phyloP scores from a whole-genome alignment of 2,329 filamentous ascomycete species.

The Penicillium sp. region DNA sequence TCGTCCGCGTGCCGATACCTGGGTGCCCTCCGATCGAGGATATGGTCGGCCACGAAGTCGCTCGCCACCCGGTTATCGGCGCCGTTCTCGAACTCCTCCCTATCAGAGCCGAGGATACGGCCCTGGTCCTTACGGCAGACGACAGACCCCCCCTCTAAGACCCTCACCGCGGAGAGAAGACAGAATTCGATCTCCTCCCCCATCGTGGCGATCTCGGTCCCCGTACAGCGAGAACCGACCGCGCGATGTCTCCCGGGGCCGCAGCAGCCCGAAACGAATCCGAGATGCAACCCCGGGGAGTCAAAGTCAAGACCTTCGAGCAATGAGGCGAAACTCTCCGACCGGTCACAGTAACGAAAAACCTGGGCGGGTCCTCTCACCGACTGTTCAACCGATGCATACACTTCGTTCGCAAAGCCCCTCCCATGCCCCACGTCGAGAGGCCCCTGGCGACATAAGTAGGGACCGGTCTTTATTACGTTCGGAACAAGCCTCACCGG shows the following conservation, averaged over 20 bases:
- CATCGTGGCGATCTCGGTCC: constrained; percentile 41
- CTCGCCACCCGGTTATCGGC: constrained; percentile 41
- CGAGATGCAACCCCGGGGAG: constrained; percentile 38
- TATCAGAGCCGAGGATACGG: constrained; percentile 37
- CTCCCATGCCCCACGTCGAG: constrained; percentile 50
- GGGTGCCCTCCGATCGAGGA: constrained; percentile 37
- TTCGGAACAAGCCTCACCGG: constrained; percentile 39
- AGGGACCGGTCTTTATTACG: constrained; percentile 54
- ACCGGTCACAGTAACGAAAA: constrained; percentile 28
- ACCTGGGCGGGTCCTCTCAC: constrained; percentile 30
- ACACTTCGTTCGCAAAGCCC: constrained; percentile 55
- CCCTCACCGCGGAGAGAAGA: constrained; percentile 43
- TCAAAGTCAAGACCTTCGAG: constrained; percentile 34
- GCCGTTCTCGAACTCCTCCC: constrained; percentile 44
- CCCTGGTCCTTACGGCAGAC: constrained; percentile 32
- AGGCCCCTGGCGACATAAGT: constrained; percentile 48
- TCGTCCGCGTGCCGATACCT: constrained; percentile 43
- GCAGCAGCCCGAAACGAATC: constrained; percentile 34
- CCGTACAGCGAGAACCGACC: constrained; percentile 33
- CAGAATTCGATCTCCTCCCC: constrained; percentile 38
- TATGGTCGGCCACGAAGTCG: constrained; percentile 43
- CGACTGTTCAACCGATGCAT: constrained; percentile 28
- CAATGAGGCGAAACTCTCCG: constrained; percentile 35
- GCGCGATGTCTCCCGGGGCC: constrained; percentile 31
- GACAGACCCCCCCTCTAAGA: constrained; percentile 39